These are phyloP conservation scores for Cercospora citrullina DNA, from an alignment of 2,329 filamentous ascomycete species.

Conservation along the genomic window DNA sequence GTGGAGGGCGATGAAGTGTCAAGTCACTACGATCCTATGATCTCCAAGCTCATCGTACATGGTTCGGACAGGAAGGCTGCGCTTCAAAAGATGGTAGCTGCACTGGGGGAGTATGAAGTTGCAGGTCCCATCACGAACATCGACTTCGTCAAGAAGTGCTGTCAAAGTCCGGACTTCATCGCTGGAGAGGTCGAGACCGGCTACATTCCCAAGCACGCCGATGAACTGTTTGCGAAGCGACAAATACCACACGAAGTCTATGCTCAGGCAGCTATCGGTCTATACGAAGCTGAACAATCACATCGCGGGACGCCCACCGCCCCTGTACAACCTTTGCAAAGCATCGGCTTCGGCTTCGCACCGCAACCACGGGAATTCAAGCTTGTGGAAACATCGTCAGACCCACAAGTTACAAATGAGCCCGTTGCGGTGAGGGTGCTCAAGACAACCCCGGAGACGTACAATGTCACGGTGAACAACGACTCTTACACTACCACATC, in stretches of 20 bases:
- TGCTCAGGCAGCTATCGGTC: conserved; percentile 80
- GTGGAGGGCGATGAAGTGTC: conserved; percentile 88
- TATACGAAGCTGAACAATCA: conserved; percentile 53
- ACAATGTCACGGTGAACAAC: conserved; percentile 52
- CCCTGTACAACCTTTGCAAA: conserved; percentile 35
- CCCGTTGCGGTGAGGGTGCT: conserved; percentile 48
- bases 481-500: conserved; percentile 41
- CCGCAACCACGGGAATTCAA: conserved; percentile 63
- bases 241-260: conserved; percentile 70
- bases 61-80: conserved; percentile 76
- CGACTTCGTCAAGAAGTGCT: conserved; percentile 90
- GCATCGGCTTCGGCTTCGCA: conserved; percentile 59
- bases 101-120: conserved; percentile 85
- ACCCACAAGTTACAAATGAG: conserved; percentile 43
- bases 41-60: conserved; percentile 92
- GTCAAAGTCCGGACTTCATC: conserved; percentile 77
- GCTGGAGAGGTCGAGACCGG: conserved; percentile 89
- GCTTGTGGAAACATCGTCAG: conserved; percentile 51
- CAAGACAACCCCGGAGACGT: conserved; percentile 53
- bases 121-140: conserved; percentile 94
- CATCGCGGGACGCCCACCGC: conserved; percentile 37
- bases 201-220: conserved; percentile 85
- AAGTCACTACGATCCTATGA: conserved; percentile 97
- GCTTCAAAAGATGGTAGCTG: conserved; percentile 76
- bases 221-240: conserved; percentile 66